Percentiles rank a stretch among this genome's conserved stretches.
These are phyloP conservation scores for Toxicodendron radicans DNA, from an alignment of 345 rosid genomes.

Conservation along the genomic window DNA sequence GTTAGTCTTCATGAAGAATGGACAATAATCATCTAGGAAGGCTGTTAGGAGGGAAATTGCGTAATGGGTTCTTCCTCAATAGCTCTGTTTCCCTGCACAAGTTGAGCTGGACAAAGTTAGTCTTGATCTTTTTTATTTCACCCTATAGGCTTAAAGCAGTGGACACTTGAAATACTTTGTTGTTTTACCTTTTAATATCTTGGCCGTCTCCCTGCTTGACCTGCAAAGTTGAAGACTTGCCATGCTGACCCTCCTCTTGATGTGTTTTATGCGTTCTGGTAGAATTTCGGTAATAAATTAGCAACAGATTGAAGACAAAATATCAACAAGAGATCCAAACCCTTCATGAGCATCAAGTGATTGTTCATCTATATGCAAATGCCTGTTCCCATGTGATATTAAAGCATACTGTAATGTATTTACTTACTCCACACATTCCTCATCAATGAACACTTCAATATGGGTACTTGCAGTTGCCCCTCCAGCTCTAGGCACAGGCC, in stretches of 20 bases:
- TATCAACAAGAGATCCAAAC: background rate
- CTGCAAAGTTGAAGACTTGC: conserved; percentile 37
- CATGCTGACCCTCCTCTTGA: conserved; percentile 1
- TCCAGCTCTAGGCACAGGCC: conserved; percentile 43
- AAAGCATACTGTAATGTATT: background rate
- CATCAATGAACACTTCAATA: conserved; percentile 83
- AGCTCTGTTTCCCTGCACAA: conserved; percentile 71
- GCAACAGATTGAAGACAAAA: background rate
- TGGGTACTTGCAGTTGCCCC: conserved; percentile 39
- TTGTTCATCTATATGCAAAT: background rate
- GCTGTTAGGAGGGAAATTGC: conserved; percentile 72
- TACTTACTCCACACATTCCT: conserved; percentile 68
- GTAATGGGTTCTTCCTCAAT: conserved; percentile 72
- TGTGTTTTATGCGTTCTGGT: conserved; percentile 28
- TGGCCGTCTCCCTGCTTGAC: conserved; percentile 38
- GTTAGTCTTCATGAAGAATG: conserved; percentile 1
- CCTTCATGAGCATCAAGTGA: background rate
- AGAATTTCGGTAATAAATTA: background rate
- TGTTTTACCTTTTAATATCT: conserved; percentile 46
- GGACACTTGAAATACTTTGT: background rate
- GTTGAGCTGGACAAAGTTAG: background rate
- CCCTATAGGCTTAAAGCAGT: background rate
- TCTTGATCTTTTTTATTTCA: background rate
- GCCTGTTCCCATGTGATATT: background rate
- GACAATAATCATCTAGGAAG: conserved; percentile 60